Base-by-base conservation (phyloP, 1,139 yeast species). In the Spathaspora sp. region DNA sequence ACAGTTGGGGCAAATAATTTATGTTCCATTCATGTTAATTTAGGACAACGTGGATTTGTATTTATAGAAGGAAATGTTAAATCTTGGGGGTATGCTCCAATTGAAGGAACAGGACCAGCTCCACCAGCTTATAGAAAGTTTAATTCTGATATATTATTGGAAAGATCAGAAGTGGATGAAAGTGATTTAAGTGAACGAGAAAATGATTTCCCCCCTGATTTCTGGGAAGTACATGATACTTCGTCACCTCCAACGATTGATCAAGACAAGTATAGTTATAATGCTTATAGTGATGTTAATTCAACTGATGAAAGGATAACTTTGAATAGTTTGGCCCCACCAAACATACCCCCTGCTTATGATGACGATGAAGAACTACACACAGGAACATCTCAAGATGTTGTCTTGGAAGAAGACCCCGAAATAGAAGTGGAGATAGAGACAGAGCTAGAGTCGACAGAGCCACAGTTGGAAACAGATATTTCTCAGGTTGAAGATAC, bases 11-110 rank as follows among this genome's bases (percentile, higher is more conserved):
- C 82, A 13, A 77, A 74, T 47, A 74, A 75, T 48, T 62, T 73
- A 38, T 78, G 84, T 55, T 69, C 81, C 2, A 63, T 80, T 9
- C 83, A 79, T 56, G 82, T 79, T 5, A 80, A 80, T 52, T 54
- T 80, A 45, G 85, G 85, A 10, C 84, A 80, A 58, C 66, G 74
- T 55, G 85, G 84, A 4, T 80, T 64, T 59, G 84, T 80, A 2
- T 79, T 75, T 55, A 80, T 80, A 31, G 85, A 80, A 58, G 84
- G 75, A 1, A 80, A 80, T 54, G 84, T 80, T 18, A 80, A 80
- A 54, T 79, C 77, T 58, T 80, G 85, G 85, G 84, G 84, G n/a
- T 78, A 76, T 60, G 85, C 82, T 1, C 84, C 84, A 1, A 57
- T 80, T 45, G 82, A 78, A 59, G 85, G 85, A 1, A 72, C 60